Base-by-base conservation (phyloP, 768 basidiomycete species). In the Hysterangium stoloniferum region DNA sequence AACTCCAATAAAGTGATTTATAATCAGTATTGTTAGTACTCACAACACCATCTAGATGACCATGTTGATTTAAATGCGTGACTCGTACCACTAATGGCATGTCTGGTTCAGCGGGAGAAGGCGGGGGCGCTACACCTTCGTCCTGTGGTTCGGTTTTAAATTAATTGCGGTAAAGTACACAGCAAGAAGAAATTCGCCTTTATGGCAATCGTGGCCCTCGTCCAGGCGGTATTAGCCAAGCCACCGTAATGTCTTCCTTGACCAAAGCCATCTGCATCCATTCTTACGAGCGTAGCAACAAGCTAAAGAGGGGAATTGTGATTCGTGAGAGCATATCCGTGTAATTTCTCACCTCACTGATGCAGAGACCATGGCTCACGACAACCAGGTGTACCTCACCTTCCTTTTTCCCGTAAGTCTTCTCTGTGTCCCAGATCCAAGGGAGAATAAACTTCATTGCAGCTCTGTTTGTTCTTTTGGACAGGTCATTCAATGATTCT, bases 291-390 rank as follows among this genome's bases (percentile, higher is more conserved):
- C 24, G 74, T 73, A 20, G 69, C 67, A 4, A 86, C 60, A 12
- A 84, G 64, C 63, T 64, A 24, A 19, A 19, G n/a, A n/a, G n/a
- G n/a, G n/a, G n/a, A n/a, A n/a, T n/a, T n/a, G n/a, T 35, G 48
- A 22, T 31, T 20, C 28, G n/a, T 31, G 4, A 17, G 24, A 24
- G 35, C 4, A 28, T 8, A 29, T 12, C 12, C 9, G 37, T 20
- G 7, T 2, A 51, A 6, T 24, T 25, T 6, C 38, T n/a, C 33
- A 58, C 36, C 31, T 83, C 79, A 24, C 66, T 68, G 38, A 89
- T 82, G 62, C 80, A 81, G 19, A 86, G 57, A 0, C 88, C 85
- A 62, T 91, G 87, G 64, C 86, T 86, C 41, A 87, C 79, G 33
- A 89, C 57, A 1, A 78, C 84, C 22, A 88, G 61, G 54, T 81